Percentiles rank a stretch among this genome's conserved stretches.
Conservation (phyloP, 2,329 filamentous ascomycete genomes). For the Fonsecaea pedrosoi region DNA sequence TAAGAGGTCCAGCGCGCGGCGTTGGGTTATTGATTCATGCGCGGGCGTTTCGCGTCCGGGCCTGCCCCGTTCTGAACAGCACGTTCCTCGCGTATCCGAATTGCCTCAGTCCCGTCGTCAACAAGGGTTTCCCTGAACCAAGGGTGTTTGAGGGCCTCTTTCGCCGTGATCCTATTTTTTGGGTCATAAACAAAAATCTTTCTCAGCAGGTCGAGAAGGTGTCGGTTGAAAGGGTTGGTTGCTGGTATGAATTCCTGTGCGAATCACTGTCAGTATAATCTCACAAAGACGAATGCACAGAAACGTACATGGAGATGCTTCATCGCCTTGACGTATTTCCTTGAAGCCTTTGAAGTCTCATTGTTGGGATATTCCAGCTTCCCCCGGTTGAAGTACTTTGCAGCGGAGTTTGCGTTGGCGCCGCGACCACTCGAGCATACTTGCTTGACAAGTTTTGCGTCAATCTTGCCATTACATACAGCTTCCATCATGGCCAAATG, state of each 20-base stretch:
- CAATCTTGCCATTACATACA: constrained; percentile 64
- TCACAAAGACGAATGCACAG: constrained; percentile 2
- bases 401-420: constrained; percentile 59
- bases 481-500: constrained; percentile 74
- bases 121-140: constrained; percentile 71
- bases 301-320: constrained; percentile 64
- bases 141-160: constrained; percentile 68
- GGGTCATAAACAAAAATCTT: constrained; percentile 72
- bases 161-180: constrained; percentile 68
- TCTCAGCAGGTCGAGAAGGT: constrained; percentile 67
- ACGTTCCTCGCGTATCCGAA: constrained; percentile 59
- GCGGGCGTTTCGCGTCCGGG: constrained; percentile 36
- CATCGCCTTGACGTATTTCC: constrained; percentile 73
- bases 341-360: constrained; percentile 68
- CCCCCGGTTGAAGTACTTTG: constrained; percentile 64
- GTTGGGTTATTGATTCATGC: constrained; percentile 25
- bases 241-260: constrained; percentile 67
- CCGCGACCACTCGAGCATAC: constrained; percentile 58
- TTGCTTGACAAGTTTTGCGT: constrained; percentile 61
- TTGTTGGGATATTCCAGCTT: constrained; percentile 69
- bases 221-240: constrained; percentile 65
- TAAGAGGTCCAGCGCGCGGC: not conserved
- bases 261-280: constrained; percentile 35
- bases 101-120: constrained; percentile 70
- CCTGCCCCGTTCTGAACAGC: constrained; percentile 39